These are phyloP conservation scores for Pseudogymnoascus sp. DNA, from an alignment of 2,329 filamentous ascomycete genomes.

Conservation along the genomic window DNA sequence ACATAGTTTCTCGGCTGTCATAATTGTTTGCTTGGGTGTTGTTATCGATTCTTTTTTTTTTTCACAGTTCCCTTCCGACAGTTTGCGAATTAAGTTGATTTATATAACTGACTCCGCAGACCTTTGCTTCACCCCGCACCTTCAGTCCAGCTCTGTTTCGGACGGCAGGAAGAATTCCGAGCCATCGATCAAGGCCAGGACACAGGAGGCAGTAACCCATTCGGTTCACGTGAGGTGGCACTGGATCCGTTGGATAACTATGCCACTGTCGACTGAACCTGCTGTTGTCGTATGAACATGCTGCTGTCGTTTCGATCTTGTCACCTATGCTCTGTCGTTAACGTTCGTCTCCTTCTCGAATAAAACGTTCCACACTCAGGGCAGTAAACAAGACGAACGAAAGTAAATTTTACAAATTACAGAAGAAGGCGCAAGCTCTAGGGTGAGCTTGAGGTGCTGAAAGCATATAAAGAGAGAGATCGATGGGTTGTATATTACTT, in stretches of 20 bases:
- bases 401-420: background rate
- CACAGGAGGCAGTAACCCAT: background rate
- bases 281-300: background rate
- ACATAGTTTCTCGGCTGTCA: background rate
- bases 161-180: too few relatives aligned
- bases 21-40: background rate
- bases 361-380: background rate
- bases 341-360: background rate
- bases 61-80: background rate
- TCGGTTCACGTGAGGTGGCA: background rate
- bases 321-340: background rate
- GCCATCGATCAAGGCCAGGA: background rate
- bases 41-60: background rate
- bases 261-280: background rate
- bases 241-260: background rate
- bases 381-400: background rate
- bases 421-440: background rate
- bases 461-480: background rate
- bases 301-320: background rate
- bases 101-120: background rate
- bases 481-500: background rate
- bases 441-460: too few relatives aligned
- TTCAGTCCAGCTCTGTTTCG: too few relatives aligned
- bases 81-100: background rate
- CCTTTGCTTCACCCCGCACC: background rate